Evolutionary conservation across 2,329 filamentous ascomycete species (phyloP), one percentile per base, ranked within the genome.

Genomic region (Sporothrix brunneoviolacea): DNA sequence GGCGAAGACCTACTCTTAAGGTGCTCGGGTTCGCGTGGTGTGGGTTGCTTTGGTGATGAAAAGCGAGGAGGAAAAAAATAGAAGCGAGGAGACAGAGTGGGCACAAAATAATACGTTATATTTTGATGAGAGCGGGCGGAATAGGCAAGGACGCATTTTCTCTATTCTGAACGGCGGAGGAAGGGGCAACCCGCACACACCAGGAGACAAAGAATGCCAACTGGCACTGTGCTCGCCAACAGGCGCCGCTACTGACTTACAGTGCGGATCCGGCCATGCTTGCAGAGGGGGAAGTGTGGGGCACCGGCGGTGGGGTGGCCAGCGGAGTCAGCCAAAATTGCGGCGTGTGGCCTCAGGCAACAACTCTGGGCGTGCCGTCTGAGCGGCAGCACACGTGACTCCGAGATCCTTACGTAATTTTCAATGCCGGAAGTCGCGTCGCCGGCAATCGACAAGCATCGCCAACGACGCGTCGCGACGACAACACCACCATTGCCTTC

Each of bases 401-500:
- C 21, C 40, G 40, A 21, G 40, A 15, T 16, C 6, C 18, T n/a
- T 43, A 43, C 13, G 40, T 33, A 22, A 21, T 30, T 30, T 13
- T 30, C 28, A 13, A 35, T 35, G 12, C 32, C 12, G n/a, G 32
- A n/a, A 4, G 12, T 6, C 32, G 10, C 32, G 32, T n/a, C n/a
- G n/a, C n/a, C n/a, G n/a, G n/a, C n/a, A n/a, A n/a, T n/a, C n/a
- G n/a, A 35, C 32, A 35, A 35, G 10, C 15, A 15, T 8, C 3
- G 13, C 93, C 64, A 91, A 91, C 83, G 95, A 28, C 6, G 24
- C 24, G 24, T 10, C 24, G 10, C 24, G 24, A 28, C 24, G 10
- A 28, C n/a, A n/a, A n/a, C n/a, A n/a, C n/a, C n/a, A n/a, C n/a
- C n/a, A n/a, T n/a, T n/a, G n/a, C n/a, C n/a, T n/a, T n/a, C n/a